These are phyloP conservation scores for Tetraselmis chui DNA, from an alignment of 139 green algal genomes.

Conservation along the genomic window DNA sequence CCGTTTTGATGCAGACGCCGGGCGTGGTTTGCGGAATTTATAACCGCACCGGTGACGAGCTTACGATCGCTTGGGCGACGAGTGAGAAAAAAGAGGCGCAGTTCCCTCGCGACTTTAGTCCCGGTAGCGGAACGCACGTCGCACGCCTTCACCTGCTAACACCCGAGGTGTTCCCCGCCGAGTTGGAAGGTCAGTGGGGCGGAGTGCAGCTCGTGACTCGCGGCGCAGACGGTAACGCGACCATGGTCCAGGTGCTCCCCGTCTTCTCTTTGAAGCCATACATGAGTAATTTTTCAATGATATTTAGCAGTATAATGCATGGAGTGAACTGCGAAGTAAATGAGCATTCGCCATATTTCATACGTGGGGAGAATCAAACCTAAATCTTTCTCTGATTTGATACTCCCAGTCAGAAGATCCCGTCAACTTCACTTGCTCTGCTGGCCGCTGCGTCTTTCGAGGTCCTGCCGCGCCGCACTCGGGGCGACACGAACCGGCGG, in stretches of 20 bases:
- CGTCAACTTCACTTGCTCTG: not conserved
- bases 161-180: not conserved
- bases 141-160: not conserved
- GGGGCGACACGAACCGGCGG: not conserved
- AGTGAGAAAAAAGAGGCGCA: not conserved
- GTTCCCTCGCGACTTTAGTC: not conserved
- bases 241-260: too few relatives aligned
- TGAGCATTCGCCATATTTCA: too few relatives aligned
- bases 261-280: too few relatives aligned
- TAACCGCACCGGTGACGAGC: not conserved
- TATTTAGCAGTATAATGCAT: too few relatives aligned
- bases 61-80: not conserved
- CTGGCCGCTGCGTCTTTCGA: not conserved
- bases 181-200: not conserved
- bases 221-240: too few relatives aligned
- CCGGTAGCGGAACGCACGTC: not conserved
- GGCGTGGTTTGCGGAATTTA: not conserved
- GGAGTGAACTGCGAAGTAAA: too few relatives aligned
- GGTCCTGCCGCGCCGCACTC: not conserved
- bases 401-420: too few relatives aligned
- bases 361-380: too few relatives aligned
- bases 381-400: too few relatives aligned
- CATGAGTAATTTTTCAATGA: too few relatives aligned
- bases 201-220: not conserved
- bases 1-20: not conserved